Evolutionary conservation across 2,329 filamentous ascomycete genomes (phyloP), one percentile per base, ranked within the genome.

Genomic region (Fusarium concolor): DNA sequence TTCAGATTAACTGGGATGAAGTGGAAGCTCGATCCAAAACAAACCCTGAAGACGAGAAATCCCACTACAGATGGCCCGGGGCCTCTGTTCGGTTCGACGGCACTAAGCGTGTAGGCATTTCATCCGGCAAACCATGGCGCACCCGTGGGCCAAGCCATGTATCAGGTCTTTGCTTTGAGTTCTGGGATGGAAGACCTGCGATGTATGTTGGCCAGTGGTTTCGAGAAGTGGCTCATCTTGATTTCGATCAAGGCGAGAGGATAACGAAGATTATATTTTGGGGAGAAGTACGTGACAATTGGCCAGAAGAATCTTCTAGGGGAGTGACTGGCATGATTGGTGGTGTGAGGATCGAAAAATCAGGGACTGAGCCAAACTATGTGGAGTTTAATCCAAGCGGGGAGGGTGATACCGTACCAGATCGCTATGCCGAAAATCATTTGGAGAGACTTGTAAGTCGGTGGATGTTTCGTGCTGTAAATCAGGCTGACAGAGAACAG

Each of bases 151-250:
- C 14, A 6, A 3, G 37, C 3, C 20, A 64, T 1, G 12, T 65
- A 9, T 44, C 59, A 12, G 62, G 62, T 1, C 31, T 65, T 10
- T 38, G 41, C 26, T 52, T 65, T n/a, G 54, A 64, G 3, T 65
- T 55, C 12, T 49, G 49, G 59, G 37, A 35, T 5, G 15, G 20
- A 2, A 38, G 10, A 0, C 4, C 22, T 3, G 28, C 54, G 1
- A 3, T 41, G 2, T 65, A 55, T n/a, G 10, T 55, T 10, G 59
- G 62, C 1, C 62, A 65, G 14, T 65, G 59, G 62, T 51, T 37
- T 6, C 2, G 15, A 2, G 54, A 64, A 18, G 37, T 51, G 24
- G 12, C 6, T 0, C 20, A 41, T 22, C 15, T 62, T 1, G 6
- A 41, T 6, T 0, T 65, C 12, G 2, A 26, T 10, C 5, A 2